These are phyloP conservation scores for Fusarium tricinctum DNA, from an alignment of 2,329 filamentous ascomycete genomes.

Conservation along the genomic window DNA sequence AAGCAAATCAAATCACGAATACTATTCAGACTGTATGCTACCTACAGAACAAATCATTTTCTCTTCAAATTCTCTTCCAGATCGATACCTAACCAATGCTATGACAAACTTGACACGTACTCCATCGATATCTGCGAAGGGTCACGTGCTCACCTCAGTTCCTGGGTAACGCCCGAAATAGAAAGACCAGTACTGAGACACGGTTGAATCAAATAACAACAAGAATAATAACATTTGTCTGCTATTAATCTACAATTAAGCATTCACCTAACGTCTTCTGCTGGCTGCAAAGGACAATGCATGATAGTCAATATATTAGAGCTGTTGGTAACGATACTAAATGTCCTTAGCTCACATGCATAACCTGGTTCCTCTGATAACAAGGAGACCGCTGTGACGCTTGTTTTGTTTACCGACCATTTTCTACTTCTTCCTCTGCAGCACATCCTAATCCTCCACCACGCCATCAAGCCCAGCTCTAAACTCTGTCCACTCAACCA, in stretches of 20 bases:
- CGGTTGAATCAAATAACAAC: slow-evolving; percentile 35
- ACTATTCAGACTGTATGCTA: not conserved
- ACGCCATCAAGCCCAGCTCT: slow-evolving; percentile 45
- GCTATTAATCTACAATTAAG: slow-evolving; percentile 7
- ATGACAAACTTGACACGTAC: not conserved
- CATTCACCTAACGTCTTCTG: slow-evolving; percentile 13
- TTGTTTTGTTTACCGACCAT: slow-evolving; percentile 52
- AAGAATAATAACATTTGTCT: slow-evolving; percentile 16
- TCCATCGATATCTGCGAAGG: not conserved
- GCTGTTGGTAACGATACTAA: slow-evolving; percentile 22
- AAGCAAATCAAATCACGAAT: not conserved
- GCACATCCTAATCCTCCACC: slow-evolving; percentile 30
- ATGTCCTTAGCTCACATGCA: slow-evolving; percentile 2
- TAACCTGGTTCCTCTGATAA: slow-evolving; percentile 44
- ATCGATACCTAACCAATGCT: not conserved
- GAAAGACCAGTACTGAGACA: slow-evolving; percentile 48
- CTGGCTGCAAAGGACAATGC: slow-evolving; percentile 30
- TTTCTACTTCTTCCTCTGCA: slow-evolving; percentile 22
- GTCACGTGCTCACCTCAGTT: slow-evolving; percentile 18
- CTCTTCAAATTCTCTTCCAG: not conserved
- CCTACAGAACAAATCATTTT: not conserved
- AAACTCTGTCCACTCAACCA: slow-evolving; percentile 41
- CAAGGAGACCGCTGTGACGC: slow-evolving; percentile 45
- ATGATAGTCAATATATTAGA: slow-evolving; percentile 32
- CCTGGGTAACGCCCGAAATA: slow-evolving; percentile 41